phyloP scores from a whole-genome alignment of 352 stramenopile genomes.

The Pythium phragmiticola region DNA sequence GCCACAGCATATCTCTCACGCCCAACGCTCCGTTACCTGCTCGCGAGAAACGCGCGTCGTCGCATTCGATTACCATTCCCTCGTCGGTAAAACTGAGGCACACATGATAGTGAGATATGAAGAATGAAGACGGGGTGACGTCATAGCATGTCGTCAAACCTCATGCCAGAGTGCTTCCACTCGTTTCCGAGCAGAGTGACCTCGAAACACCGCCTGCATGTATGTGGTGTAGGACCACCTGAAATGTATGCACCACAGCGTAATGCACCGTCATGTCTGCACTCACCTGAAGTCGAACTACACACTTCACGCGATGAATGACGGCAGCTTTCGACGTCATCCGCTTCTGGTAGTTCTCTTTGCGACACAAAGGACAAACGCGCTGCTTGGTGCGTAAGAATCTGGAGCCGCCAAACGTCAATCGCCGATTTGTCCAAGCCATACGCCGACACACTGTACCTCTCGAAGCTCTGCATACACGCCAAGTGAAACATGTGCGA shows the following conservation, averaged over 20 bases:
- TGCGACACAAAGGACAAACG: conserved; percentile 82
- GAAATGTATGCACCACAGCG: background rate
- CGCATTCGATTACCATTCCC: conserved; percentile 55
- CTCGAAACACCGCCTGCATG: conserved; percentile 13
- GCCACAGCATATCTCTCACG: background rate
- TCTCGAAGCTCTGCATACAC: conserved; percentile 83
- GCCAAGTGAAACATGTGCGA: conserved; percentile 85
- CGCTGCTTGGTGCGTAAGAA: conserved; percentile 77
- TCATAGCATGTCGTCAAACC: background rate
- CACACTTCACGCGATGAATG: conserved; percentile 52
- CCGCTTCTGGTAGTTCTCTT: conserved; percentile 83
- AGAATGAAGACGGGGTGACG: background rate
- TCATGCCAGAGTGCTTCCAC: conserved; percentile 20
- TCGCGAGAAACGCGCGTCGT: conserved; percentile 62
- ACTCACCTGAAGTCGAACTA: conserved; percentile 53
- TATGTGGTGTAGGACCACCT: background rate
- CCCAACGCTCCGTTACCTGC: conserved; percentile 33
- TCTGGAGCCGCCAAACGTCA: conserved; percentile 6
- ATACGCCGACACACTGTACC: conserved; percentile 25
- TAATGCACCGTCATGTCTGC: background rate
- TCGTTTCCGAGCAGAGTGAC: conserved; percentile 3
- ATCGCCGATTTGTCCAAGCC: background rate
- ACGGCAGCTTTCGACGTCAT: conserved; percentile 46
- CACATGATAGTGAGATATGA: background rate
- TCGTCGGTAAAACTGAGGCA: conserved; percentile 57